Conservation (phyloP, 1,284 basidiomycete genomes). For the Inonotus obliquus region DNA sequence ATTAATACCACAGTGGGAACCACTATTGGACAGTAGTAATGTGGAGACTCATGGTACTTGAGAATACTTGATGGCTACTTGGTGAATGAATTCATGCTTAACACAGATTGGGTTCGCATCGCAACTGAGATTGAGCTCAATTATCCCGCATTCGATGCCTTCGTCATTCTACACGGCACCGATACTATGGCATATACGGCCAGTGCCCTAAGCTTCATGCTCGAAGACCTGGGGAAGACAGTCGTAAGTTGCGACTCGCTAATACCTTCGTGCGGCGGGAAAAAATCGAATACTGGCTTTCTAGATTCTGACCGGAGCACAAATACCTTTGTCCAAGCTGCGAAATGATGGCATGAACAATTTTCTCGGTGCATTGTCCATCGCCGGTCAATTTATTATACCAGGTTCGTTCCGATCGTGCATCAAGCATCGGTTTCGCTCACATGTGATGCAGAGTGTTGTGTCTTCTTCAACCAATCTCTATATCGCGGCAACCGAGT, state of each 20-base stretch:
- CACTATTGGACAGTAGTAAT: slow-evolving; percentile 85
- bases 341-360: slow-evolving; percentile 91
- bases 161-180: slow-evolving; percentile 89
- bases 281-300: neutral
- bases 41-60: slow-evolving; percentile 67
- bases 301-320: slow-evolving; percentile 85
- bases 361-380: slow-evolving; percentile 79
- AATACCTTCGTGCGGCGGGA: neutral
- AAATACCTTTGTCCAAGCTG: slow-evolving; percentile 86
- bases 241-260: slow-evolving; percentile 43
- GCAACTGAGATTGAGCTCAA: slow-evolving; percentile 90
- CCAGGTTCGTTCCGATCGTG: slow-evolving; percentile 51
- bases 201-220: slow-evolving; percentile 82
- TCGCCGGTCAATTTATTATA: slow-evolving; percentile 88
- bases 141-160: slow-evolving; percentile 80
- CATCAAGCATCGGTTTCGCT: neutral
- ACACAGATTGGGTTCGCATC: slow-evolving; percentile 81
- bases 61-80: neutral
- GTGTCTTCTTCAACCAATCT: slow-evolving; percentile 85
- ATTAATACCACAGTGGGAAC: slow-evolving; percentile 60
- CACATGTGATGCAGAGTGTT: slow-evolving; percentile 51
- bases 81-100: slow-evolving; percentile 18
- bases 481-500: slow-evolving; percentile 85
- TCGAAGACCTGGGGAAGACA: slow-evolving; percentile 89
- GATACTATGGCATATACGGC: slow-evolving; percentile 91